These are phyloP conservation scores for Brettanomyces bruxellensis DNA, from an alignment of 805 yeast genomes.

Conservation along the genomic window DNA sequence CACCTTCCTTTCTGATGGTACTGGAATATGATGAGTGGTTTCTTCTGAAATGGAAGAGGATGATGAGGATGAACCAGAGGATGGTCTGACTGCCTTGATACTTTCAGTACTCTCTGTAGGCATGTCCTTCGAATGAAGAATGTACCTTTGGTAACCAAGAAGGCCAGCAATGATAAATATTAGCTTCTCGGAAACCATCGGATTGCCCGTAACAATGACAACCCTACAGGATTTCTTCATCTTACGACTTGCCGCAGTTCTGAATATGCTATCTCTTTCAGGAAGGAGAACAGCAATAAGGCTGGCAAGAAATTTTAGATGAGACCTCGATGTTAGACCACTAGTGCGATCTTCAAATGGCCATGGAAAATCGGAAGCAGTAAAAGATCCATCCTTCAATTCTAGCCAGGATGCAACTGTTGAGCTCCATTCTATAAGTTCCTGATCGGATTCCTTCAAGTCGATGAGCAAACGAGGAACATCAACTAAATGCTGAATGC, in stretches of 20 bases:
- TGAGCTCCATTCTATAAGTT: conserved; percentile 41
- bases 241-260: conserved; percentile 23
- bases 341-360: neutral
- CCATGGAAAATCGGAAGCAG: conserved; percentile 4
- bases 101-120: too few species aligned
- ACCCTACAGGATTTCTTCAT: conserved; percentile 29
- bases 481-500: conserved; percentile 31
- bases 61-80: too few species aligned
- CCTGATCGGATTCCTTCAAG: conserved; percentile 29
- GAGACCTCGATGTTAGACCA: conserved; percentile 2
- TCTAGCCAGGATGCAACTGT: conserved; percentile 47
- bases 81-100: too few species aligned
- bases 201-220: conserved; percentile 47
- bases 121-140: conserved; percentile 6
- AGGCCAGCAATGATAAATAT: conserved; percentile 44
- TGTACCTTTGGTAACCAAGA: conserved; percentile 28
- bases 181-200: conserved; percentile 46
- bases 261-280: conserved; percentile 24
- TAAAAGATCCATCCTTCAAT: conserved; percentile 34
- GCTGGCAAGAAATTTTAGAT: conserved; percentile 36
- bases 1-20: too few species aligned
- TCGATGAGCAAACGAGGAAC: conserved; percentile 39
- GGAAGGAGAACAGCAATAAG: conserved; percentile 38
- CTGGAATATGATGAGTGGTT: neutral
- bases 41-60: neutral